Evolutionary conservation across 1,284 basidiomycete genomes (phyloP).

Genomic region (Coniferiporia sulphurascens): DNA sequence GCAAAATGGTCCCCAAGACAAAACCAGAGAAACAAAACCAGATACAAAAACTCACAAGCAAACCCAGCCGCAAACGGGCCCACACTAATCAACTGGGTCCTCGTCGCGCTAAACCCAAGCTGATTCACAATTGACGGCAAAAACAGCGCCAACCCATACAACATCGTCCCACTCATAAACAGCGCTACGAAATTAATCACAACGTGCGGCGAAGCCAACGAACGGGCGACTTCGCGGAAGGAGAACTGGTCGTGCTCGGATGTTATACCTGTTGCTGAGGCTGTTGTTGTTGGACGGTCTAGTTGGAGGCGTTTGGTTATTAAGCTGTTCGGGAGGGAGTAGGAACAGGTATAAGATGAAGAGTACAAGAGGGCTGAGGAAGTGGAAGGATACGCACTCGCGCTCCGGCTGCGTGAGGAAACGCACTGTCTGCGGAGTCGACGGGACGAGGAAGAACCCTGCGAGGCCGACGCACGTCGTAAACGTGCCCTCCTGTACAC

Average conservation of each 20-base stretch:
- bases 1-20: not conserved
- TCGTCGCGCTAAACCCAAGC: slow-evolving; percentile 33
- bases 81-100: slow-evolving; percentile 32
- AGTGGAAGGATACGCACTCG: slow-evolving; percentile 33
- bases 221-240: slow-evolving; percentile 27
- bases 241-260: slow-evolving; percentile 28
- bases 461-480: slow-evolving; percentile 43
- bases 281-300: slow-evolving; percentile 28
- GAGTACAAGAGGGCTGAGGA: not conserved
- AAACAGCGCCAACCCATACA: slow-evolving; percentile 39
- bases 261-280: not conserved
- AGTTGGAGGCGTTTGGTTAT: slow-evolving; percentile 28
- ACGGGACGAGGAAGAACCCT: slow-evolving; percentile 47
- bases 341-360: slow-evolving; percentile 23
- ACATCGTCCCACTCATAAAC: slow-evolving; percentile 40
- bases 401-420: slow-evolving; percentile 41
- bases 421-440: slow-evolving; percentile 38
- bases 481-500: slow-evolving; percentile 43
- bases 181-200: slow-evolving; percentile 35
- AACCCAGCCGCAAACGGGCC: slow-evolving; percentile 33
- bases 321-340: slow-evolving; percentile 27
- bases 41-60: slow-evolving; percentile 23
- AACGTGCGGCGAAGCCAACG: slow-evolving; percentile 31
- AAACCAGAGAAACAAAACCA: not conserved
- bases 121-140: slow-evolving; percentile 41